phyloP scores from a whole-genome alignment of 805 yeast genomes.

The Lipomyces chichibuensis region DNA sequence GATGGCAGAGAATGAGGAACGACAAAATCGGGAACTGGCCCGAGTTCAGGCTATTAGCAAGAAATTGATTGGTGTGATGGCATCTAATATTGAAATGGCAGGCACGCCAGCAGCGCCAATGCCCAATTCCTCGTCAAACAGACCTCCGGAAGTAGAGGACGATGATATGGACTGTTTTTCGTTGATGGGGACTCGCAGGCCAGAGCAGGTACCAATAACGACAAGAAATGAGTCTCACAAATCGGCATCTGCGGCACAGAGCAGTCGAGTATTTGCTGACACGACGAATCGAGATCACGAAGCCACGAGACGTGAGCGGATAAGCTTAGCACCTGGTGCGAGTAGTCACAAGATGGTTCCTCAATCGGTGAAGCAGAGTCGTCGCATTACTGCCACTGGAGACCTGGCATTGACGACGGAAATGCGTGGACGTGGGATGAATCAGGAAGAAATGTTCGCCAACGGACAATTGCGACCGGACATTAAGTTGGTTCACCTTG shows the following conservation, averaged over 20 bases:
- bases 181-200: not conserved
- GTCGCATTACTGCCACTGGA: not conserved
- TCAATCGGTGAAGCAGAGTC: not conserved
- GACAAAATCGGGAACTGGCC: constrained; percentile 7
- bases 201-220: not conserved
- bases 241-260: not conserved
- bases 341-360: not conserved
- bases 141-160: not conserved
- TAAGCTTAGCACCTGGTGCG: not conserved
- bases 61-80: constrained; percentile 13
- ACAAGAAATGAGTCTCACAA: not conserved
- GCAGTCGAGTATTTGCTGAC: not conserved
- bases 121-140: not conserved
- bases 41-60: constrained; percentile 14
- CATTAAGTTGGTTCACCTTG: not conserved
- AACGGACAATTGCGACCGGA: not conserved
- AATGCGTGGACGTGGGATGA: not conserved
- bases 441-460: not conserved
- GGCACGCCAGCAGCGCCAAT: not conserved
- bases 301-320: not conserved
- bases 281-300: not conserved
- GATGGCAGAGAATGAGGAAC: constrained; percentile 4
- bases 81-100: constrained; percentile 6
- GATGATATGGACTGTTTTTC: not conserved
- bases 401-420: not conserved